Evolutionary conservation across 208 protist species (phyloP), one percentile per base, ranked within the genome.

Genomic region (Trypanosoma vivax): DNA sequence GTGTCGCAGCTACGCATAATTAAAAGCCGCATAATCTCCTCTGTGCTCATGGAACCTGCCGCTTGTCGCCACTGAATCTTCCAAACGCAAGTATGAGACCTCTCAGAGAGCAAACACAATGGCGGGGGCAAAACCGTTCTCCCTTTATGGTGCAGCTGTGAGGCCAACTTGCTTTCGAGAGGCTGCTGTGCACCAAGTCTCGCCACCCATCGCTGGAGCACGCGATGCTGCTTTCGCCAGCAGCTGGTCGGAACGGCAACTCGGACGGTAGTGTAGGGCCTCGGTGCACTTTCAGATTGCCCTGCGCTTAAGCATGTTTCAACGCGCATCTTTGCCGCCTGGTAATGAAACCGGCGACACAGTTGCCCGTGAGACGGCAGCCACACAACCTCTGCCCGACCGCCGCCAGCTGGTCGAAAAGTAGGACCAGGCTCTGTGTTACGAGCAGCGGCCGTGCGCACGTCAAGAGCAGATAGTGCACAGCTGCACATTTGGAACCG

Each of bases 151-250:
- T n/a, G n/a, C n/a, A n/a, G n/a, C n/a, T n/a, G n/a, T n/a, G n/a
- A n/a, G n/a, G n/a, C n/a, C n/a, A n/a, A n/a, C n/a, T n/a, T n/a
- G n/a, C n/a, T n/a, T n/a, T n/a, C n/a, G n/a, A n/a, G n/a, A n/a
- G n/a, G n/a, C n/a, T n/a, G n/a, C n/a, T n/a, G n/a, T n/a, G n/a
- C n/a, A n/a, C n/a, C 42, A 9, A 65, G 11, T 41, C 50, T 25
- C 19, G 59, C 49, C 27, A 54, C 71, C 76, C 76, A 92, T 7
- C 84, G 57, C 42, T 88, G 79, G 41, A 92, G 50, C 5, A 66
- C 61, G 23, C 84, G 76, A 43, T 87, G 84, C 9, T 64, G 59
- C 48, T 88, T 88, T 10, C 76, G 54, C 13, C 55, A 42, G 31
- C 62, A 37, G 19, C 1, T 38, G 3, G 24, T 34, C 3, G 73